These are phyloP conservation scores for Myxozyma geophila DNA, from an alignment of 805 yeast species.

Conservation along the genomic window DNA sequence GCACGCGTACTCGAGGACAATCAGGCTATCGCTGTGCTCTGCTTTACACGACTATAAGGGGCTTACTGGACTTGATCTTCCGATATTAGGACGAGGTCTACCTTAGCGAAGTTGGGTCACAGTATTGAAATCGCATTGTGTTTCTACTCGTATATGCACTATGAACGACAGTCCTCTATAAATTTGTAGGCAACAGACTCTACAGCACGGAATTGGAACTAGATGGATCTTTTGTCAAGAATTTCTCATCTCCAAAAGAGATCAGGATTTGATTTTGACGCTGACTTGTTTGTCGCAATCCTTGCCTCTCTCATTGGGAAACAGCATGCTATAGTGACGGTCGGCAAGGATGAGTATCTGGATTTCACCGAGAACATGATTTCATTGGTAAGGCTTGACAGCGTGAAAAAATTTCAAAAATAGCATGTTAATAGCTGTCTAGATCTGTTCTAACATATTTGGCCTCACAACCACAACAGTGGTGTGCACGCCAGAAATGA, in stretches of 20 bases:
- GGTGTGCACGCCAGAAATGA: constrained; percentile 19
- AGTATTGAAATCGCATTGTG: too few species aligned
- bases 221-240: constrained; percentile 23
- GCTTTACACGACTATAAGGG: too few species aligned
- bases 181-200: background rate
- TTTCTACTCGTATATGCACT: background rate
- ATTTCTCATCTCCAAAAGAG: constrained; percentile 11
- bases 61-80: too few species aligned
- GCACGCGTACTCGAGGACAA: too few species aligned
- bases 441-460: constrained; percentile 33
- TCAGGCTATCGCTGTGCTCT: too few species aligned
- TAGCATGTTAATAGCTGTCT: background rate
- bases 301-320: constrained; percentile 26
- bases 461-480: constrained; percentile 26
- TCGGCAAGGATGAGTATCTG: constrained; percentile 19
- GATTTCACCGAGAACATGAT: constrained; percentile 30
- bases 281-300: constrained; percentile 32
- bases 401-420: background rate
- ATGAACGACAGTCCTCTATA: too few species aligned
- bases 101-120: background rate
- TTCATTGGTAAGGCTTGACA: constrained; percentile 15
- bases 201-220: background rate
- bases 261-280: constrained; percentile 31
- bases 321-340: constrained; percentile 32
- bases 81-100: background rate